Evolutionary conservation across 768 basidiomycete genomes (phyloP).

Genomic region (Boletus vermiculosoides): DNA sequence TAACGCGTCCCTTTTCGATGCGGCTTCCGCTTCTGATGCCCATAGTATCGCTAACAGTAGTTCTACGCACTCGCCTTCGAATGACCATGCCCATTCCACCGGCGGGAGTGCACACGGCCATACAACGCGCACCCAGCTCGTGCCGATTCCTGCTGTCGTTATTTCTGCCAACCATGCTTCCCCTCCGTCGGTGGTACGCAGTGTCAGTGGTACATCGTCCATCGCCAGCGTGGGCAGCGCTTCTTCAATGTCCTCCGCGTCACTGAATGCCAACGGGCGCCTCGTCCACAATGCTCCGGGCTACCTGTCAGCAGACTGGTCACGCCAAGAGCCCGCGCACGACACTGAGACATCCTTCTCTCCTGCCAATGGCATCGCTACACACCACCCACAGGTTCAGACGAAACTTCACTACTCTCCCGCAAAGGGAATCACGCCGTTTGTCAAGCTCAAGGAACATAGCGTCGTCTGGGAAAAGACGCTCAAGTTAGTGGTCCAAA

Average conservation of each 20-base stretch:
- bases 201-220: slow-evolving; percentile 25
- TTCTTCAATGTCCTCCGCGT: slow-evolving; percentile 20
- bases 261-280: slow-evolving; percentile 1
- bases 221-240: slow-evolving; percentile 19
- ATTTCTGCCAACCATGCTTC: slow-evolving; percentile 26
- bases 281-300: slow-evolving; percentile 6
- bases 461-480: slow-evolving; percentile 59
- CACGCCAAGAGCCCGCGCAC: slow-evolving; percentile 11
- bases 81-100: slow-evolving; percentile 9
- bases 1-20: slow-evolving; percentile 25
- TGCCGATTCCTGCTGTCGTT: slow-evolving; percentile 28
- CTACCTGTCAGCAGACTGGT: slow-evolving; percentile 32
- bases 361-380: not conserved
- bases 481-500: slow-evolving; percentile 56
- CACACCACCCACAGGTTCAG: not conserved
- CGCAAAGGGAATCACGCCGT: slow-evolving; percentile 61
- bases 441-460: slow-evolving; percentile 61
- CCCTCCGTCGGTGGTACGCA: slow-evolving; percentile 7
- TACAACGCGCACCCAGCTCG: not conserved
- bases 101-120: not conserved
- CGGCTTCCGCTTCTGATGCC: slow-evolving; percentile 25
- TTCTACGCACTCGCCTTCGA: slow-evolving; percentile 23
- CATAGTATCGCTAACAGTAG: slow-evolving; percentile 30
- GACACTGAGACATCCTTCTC: not conserved
- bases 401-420: slow-evolving; percentile 29